Conservation (phyloP, 129 eudicot species). For the Silybum marianum region DNA sequence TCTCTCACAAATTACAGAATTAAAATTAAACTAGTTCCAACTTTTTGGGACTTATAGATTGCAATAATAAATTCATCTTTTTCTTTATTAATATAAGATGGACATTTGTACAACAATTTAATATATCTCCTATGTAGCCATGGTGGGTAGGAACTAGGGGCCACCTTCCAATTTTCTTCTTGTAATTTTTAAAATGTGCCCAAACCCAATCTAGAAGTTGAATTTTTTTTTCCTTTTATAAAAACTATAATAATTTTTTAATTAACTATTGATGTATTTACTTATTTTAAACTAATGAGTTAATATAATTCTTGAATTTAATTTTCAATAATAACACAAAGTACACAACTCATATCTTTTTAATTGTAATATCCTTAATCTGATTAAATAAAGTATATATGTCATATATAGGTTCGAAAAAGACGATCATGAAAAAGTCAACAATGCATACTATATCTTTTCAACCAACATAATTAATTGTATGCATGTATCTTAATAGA, state of each 20-base stretch:
- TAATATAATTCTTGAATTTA: too few relatives aligned
- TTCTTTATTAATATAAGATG: neutral
- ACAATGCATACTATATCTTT: neutral
- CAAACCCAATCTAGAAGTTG: constrained; percentile 3
- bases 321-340: too few relatives aligned
- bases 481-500: neutral
- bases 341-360: neutral
- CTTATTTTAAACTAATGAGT: too few relatives aligned
- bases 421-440: neutral
- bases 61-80: neutral
- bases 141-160: constrained; percentile 1
- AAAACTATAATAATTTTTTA: too few relatives aligned
- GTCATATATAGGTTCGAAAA: neutral
- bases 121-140: neutral
- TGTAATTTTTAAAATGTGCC: neutral
- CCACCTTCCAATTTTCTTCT: neutral
- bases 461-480: constrained; percentile 20
- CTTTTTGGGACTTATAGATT: constrained; percentile 11
- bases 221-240: neutral
- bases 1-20: neutral
- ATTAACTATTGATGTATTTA: too few relatives aligned
- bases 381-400: neutral
- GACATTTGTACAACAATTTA: constrained; percentile 4
- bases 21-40: neutral
- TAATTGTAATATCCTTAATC: neutral